Conservation (phyloP, 768 basidiomycete genomes). For the Chalciporus piperatus region DNA sequence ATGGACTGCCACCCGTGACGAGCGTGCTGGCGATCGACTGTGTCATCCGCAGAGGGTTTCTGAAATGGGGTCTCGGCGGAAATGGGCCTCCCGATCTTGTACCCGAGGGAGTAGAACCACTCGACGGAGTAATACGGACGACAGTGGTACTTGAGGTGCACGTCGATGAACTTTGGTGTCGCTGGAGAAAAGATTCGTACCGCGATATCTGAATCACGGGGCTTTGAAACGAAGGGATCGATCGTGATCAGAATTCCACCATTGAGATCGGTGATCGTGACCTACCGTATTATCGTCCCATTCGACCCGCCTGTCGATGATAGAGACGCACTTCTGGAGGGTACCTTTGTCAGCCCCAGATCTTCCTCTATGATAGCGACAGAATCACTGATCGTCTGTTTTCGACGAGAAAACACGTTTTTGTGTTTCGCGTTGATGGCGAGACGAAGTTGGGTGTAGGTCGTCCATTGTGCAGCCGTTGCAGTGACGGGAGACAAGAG, state of each 20-base stretch:
- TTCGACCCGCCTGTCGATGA: neutral
- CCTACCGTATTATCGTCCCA: neutral
- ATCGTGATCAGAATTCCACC: neutral
- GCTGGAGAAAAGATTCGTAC: neutral
- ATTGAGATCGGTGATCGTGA: neutral
- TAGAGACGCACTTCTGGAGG: conserved; percentile 9
- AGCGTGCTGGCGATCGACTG: neutral
- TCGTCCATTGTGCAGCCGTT: neutral
- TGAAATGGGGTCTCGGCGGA: neutral
- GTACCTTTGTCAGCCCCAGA: neutral
- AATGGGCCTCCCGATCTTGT: conserved; percentile 3
- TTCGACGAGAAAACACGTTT: neutral
- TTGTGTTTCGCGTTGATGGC: neutral
- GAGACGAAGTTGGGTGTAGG: conserved; percentile 7
- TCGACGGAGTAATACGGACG: conserved; percentile 1
- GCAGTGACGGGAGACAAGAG: conserved; percentile 6
- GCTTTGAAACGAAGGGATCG: neutral
- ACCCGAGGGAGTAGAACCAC: conserved; percentile 14
- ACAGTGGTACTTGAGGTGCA: conserved; percentile 13
- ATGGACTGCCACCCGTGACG: neutral
- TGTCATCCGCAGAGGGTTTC: neutral
- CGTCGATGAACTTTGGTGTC: conserved; percentile 13
- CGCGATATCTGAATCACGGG: conserved; percentile 1
- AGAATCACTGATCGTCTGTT: neutral
- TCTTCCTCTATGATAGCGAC: conserved; percentile 5